phyloP scores from a whole-genome alignment of 352 stramenopile species.

The Sclerospora graminicola region DNA sequence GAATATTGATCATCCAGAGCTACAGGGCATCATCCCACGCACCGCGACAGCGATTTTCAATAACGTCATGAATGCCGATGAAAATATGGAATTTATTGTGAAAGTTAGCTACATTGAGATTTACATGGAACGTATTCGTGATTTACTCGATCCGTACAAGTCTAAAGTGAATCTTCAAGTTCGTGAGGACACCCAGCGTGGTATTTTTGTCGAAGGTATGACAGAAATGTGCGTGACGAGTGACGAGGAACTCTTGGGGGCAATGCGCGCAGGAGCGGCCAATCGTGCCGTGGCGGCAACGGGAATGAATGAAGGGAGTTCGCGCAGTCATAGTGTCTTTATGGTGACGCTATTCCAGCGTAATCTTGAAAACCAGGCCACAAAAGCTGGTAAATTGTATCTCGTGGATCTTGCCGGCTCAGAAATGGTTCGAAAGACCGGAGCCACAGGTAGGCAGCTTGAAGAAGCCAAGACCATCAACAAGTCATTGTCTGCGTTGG shows the following conservation, averaged over 20 bases:
- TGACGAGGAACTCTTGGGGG: slow-evolving; percentile 78
- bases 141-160: slow-evolving; percentile 88
- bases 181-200: slow-evolving; percentile 77
- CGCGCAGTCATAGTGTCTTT: slow-evolving; percentile 87
- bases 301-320: slow-evolving; percentile 91
- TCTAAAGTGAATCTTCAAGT: slow-evolving; percentile 88
- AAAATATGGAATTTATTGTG: slow-evolving; percentile 90
- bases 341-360: slow-evolving; percentile 86
- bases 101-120: slow-evolving; percentile 94
- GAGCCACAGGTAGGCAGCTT: slow-evolving; percentile 80
- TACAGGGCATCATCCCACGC: slow-evolving; percentile 83
- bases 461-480: slow-evolving; percentile 96
- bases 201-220: slow-evolving; percentile 91
- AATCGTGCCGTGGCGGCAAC: slow-evolving; percentile 86
- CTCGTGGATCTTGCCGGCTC: slow-evolving; percentile 91
- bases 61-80: slow-evolving; percentile 75
- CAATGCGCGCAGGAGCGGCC: slow-evolving; percentile 69
- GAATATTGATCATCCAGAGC: slow-evolving; percentile 76
- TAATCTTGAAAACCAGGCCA: slow-evolving; percentile 80
- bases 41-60: slow-evolving; percentile 85
- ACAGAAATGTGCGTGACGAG: slow-evolving; percentile 90
- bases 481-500: slow-evolving; percentile 88
- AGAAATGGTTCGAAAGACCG: slow-evolving; percentile 92
- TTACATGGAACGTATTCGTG: slow-evolving; percentile 92
- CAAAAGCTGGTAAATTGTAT: slow-evolving; percentile 86